These are phyloP conservation scores for Hyphopichia fennica DNA, from an alignment of 1,139 yeast genomes.

Conservation along the genomic window DNA sequence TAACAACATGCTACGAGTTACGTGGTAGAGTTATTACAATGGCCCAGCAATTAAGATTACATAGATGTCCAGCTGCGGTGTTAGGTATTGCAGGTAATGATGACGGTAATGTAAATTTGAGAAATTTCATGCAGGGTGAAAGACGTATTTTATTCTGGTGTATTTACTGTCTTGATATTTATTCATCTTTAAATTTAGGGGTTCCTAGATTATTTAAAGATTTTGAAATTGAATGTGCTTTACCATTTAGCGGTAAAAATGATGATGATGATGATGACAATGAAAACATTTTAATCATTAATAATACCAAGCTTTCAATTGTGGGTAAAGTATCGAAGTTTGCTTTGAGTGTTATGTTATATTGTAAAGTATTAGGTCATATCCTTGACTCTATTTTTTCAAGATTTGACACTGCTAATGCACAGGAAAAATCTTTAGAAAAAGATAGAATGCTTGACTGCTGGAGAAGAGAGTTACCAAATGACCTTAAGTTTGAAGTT, in stretches of 20 bases:
- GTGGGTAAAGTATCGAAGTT: constrained; percentile 69
- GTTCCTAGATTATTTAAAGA: constrained; percentile 80
- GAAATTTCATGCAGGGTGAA: constrained; percentile 68
- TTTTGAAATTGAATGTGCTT: constrained; percentile 80
- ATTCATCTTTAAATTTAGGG: constrained; percentile 74
- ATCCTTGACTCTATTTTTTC: constrained; percentile 67
- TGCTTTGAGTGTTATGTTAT: constrained; percentile 66
- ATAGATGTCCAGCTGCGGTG: constrained; percentile 86
- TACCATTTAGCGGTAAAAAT: constrained; percentile 67
- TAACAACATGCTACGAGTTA: constrained; percentile 69
- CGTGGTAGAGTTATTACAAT: constrained; percentile 76
- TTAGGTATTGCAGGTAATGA: constrained; percentile 45
- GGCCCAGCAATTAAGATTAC: constrained; percentile 84
- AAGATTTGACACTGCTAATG: constrained; percentile 41
- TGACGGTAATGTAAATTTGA: constrained; percentile 55
- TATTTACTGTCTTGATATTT: constrained; percentile 73
- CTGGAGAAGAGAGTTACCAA: constrained; percentile 76
- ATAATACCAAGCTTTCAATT: constrained; percentile 56
- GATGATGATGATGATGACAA: constrained; percentile 46
- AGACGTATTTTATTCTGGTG: constrained; percentile 85
- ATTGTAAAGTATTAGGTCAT: constrained; percentile 70
- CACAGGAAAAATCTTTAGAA: constrained; percentile 40
- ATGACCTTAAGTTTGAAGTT: constrained; percentile 60
- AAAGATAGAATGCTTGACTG: constrained; percentile 72
- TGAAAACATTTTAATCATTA: constrained; percentile 57